phyloP scores from a whole-genome alignment of 495 filamentous ascomycete genomes.

The Friedmanniomyces endolithicus region DNA sequence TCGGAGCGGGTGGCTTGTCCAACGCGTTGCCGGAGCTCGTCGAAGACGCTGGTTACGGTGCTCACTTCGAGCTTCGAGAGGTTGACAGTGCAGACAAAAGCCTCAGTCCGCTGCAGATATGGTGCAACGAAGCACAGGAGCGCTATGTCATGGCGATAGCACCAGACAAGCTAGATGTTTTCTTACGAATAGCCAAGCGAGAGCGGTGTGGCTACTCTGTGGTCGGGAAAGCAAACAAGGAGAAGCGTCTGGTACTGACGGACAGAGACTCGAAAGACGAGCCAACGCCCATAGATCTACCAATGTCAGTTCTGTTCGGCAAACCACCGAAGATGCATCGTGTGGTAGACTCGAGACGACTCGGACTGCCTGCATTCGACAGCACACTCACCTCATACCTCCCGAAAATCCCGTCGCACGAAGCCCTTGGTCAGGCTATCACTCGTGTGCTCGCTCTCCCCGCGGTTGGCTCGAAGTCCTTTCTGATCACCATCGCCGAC shows the following conservation, averaged over 20 bases:
- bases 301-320: slow-evolving; percentile 84
- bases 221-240: slow-evolving; percentile 65
- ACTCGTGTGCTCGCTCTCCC: slow-evolving; percentile 73
- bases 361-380: slow-evolving; percentile 61
- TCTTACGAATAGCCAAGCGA: slow-evolving; percentile 68
- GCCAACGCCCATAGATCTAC: slow-evolving; percentile 74
- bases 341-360: slow-evolving; percentile 60
- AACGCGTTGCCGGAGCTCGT: slow-evolving; percentile 90
- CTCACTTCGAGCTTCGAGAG: slow-evolving; percentile 80
- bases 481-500: slow-evolving; percentile 93
- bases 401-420: slow-evolving; percentile 48
- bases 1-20: slow-evolving; percentile 86
- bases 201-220: slow-evolving; percentile 92
- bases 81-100: slow-evolving; percentile 77
- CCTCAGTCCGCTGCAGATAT: slow-evolving; percentile 92
- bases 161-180: slow-evolving; percentile 63
- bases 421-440: slow-evolving; percentile 60
- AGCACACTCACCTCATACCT: slow-evolving; percentile 50
- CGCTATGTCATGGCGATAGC: slow-evolving; percentile 82
- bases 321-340: slow-evolving; percentile 76
- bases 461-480: slow-evolving; percentile 86
- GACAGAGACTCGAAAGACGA: slow-evolving; percentile 70
- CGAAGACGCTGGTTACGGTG: slow-evolving; percentile 79
- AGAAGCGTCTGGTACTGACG: slow-evolving; percentile 61
- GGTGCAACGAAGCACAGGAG: slow-evolving; percentile 96